phyloP scores from a whole-genome alignment of 176 grass and related monocot genomes.

The Leersia perrieri region DNA sequence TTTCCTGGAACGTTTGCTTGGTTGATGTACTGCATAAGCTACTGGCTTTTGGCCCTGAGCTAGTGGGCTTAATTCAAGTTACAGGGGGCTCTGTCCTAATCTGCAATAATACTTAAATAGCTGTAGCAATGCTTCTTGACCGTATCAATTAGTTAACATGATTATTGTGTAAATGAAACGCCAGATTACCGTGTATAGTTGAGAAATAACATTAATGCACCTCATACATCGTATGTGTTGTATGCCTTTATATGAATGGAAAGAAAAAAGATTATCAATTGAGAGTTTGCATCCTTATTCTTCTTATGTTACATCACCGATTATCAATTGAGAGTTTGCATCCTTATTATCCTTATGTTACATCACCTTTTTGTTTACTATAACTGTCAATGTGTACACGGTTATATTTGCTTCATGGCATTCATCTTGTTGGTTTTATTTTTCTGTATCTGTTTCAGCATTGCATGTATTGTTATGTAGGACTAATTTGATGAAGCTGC shows the following conservation, averaged over 20 bases:
- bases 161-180: background rate
- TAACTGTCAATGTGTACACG: background rate
- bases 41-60: background rate
- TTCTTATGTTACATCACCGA: background rate
- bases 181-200: background rate
- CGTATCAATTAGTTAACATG: background rate
- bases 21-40: constrained; percentile 15
- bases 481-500: constrained; percentile 89
- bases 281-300: background rate
- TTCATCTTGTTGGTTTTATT: background rate
- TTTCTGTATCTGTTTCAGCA: constrained; percentile 4
- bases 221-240: background rate
- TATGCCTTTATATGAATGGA: background rate
- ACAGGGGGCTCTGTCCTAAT: background rate
- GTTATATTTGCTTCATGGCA: background rate
- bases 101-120: background rate
- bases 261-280: background rate
- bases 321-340: background rate
- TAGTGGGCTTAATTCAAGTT: background rate
- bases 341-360: background rate
- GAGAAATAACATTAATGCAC: background rate
- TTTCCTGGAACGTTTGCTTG: background rate
- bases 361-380: background rate
- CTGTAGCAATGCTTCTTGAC: background rate
- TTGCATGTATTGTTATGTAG: constrained; percentile 28